Conservation (phyloP, 257 asterid genomes). For the Solanum megistacrolobum region DNA sequence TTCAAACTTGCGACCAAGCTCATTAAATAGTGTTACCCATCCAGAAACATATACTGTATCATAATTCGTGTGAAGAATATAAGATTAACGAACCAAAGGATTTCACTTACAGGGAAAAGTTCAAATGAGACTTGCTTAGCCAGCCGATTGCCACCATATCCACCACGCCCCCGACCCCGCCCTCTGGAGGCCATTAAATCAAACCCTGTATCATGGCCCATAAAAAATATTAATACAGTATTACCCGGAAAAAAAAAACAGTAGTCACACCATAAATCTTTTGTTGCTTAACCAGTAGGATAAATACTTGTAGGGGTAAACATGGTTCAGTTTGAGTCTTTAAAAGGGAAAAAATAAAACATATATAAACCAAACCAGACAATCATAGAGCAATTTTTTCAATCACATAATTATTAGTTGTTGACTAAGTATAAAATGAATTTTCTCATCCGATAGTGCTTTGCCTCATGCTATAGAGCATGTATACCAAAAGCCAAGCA, state of each 20-base stretch:
- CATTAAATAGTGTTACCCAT: not conserved
- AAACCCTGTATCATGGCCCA: not conserved
- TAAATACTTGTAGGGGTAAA: not conserved
- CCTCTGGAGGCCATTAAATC: slow-evolving; percentile 39
- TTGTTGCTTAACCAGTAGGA: not conserved
- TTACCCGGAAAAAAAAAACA: not conserved
- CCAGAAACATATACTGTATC: not conserved
- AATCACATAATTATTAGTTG: not conserved
- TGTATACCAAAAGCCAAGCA: not conserved
- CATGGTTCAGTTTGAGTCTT: not conserved
- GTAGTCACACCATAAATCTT: not conserved
- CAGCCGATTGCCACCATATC: slow-evolving; percentile 7
- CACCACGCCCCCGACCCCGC: slow-evolving; percentile 28
- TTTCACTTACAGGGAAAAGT: slow-evolving; percentile 34
- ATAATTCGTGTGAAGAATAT: not conserved
- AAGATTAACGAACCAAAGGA: not conserved
- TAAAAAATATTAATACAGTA: not conserved
- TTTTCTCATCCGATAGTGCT: not conserved
- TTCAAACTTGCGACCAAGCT: not conserved
- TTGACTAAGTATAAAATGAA: not conserved
- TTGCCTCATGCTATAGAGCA: not conserved
- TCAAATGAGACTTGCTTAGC: slow-evolving; percentile 30
- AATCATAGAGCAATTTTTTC: not conserved
- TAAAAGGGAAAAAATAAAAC: not conserved
- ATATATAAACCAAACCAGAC: not conserved